These are phyloP conservation scores for Cutaneotrichosporon cyanovorans DNA, from an alignment of 1,284 basidiomycete genomes.

Conservation along the genomic window DNA sequence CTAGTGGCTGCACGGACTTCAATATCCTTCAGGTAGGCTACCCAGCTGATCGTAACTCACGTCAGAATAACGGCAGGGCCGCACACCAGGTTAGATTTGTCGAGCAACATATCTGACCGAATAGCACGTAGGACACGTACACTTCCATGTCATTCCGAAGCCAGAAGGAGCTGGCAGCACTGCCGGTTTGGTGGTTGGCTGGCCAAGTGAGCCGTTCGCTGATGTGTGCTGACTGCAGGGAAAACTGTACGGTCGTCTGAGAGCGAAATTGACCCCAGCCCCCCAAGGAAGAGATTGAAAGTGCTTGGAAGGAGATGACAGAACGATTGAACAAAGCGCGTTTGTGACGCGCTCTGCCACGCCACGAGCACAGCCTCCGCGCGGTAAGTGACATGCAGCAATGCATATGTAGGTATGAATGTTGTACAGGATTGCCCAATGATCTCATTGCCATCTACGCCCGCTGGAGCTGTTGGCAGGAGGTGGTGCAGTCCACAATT, in stretches of 20 bases:
- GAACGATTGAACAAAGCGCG: no score
- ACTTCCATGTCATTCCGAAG: constrained; percentile 84
- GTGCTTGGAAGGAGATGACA: constrained; percentile 8
- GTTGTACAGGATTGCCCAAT: no score
- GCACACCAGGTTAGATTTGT: constrained; percentile 51
- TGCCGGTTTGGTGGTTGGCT: constrained; percentile 70
- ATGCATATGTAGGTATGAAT: no score
- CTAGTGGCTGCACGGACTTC: constrained; percentile 55
- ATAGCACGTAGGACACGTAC: constrained; percentile 73
- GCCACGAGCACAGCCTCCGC: no score
- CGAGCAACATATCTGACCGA: background rate
- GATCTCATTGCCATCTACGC: no score
- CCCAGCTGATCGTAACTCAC: background rate
- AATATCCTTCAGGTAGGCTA: constrained; percentile 68
- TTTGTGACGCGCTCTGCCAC: no score
- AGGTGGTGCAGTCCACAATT: no score
- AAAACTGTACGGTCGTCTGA: background rate
- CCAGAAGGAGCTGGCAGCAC: constrained; percentile 55
- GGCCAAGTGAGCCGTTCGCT: constrained; percentile 53
- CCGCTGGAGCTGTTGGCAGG: no score
- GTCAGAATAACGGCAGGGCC: constrained; percentile 74
- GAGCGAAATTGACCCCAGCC: constrained; percentile 2
- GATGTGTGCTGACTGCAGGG: no score
- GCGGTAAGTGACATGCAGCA: no score
- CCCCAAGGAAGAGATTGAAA: constrained; percentile 11